These are phyloP conservation scores for Lolium rigidum DNA, from an alignment of 176 grass and related monocot species.

Conservation along the genomic window DNA sequence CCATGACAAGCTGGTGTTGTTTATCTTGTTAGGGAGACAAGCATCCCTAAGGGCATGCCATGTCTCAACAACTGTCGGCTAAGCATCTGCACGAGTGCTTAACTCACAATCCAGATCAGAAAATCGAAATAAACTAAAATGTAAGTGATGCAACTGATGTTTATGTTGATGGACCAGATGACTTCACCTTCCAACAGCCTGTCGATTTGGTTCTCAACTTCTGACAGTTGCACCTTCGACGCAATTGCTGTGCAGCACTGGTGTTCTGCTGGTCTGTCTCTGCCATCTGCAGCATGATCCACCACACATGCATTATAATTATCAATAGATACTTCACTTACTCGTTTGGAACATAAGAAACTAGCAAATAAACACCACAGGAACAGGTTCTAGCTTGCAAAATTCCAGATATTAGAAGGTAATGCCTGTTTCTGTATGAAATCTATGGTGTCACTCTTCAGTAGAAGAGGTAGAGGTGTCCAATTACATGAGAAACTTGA, in stretches of 20 bases:
- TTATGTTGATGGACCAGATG: constrained; percentile 14
- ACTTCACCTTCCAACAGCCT: constrained; percentile 36
- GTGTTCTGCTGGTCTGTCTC: constrained; percentile 36
- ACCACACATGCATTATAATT: not conserved
- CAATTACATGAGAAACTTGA: constrained; percentile 10
- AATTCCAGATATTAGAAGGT: constrained; percentile 16
- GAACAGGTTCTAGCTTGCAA: not conserved
- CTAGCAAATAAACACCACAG: not conserved
- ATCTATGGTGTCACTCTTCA: not conserved
- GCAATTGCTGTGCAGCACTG: constrained; percentile 14
- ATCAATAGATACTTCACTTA: not conserved
- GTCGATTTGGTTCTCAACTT: constrained; percentile 9
- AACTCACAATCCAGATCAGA: not conserved
- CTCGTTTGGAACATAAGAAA: constrained; percentile 11
- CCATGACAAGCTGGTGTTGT: not conserved
- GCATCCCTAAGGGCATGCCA: constrained; percentile 26
- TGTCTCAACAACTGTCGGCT: constrained; percentile 8
- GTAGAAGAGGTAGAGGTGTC: not conserved
- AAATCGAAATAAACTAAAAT: not conserved
- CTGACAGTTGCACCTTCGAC: constrained; percentile 14
- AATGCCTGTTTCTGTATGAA: not conserved
- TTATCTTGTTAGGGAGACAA: constrained; percentile 20
- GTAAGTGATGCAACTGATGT: not conserved
- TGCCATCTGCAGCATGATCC: constrained; percentile 2
- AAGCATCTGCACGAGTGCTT: constrained; percentile 25